phyloP scores from a whole-genome alignment of 805 yeast genomes.

The Pichia pseudocactophila region DNA sequence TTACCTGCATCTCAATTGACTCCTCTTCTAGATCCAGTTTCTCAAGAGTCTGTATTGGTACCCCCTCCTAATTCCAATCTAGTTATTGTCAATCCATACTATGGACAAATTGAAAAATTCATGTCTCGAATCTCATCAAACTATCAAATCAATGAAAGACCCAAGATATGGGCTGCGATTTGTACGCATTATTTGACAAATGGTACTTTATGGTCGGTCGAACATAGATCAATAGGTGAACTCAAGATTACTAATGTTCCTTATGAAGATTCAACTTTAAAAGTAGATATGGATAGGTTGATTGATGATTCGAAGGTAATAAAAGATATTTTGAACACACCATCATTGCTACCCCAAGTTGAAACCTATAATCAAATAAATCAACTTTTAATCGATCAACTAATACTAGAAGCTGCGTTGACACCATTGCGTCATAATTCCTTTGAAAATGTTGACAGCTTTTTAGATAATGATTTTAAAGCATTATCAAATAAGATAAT shows the following conservation, averaged over 20 bases:
- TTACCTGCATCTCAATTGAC: slow-evolving; percentile 6
- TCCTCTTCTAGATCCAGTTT: background rate
- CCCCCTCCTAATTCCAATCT: slow-evolving; percentile 15
- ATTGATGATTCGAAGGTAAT: slow-evolving; percentile 11
- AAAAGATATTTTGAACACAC: slow-evolving; percentile 9
- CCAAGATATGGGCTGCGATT: slow-evolving; percentile 18
- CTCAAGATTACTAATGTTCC: slow-evolving; percentile 18
- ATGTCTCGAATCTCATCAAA: slow-evolving; percentile 6
- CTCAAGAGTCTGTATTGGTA: slow-evolving; percentile 1
- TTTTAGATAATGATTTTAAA: background rate
- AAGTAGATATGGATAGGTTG: slow-evolving; percentile 6
- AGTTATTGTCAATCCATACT: slow-evolving; percentile 20
- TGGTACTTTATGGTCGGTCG: slow-evolving; percentile 17
- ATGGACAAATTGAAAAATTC: slow-evolving; percentile 14
- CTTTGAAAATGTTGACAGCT: slow-evolving; percentile 1
- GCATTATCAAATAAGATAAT: background rate
- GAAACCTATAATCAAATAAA: background rate
- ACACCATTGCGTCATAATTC: slow-evolving; percentile 13
- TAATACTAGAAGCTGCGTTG: slow-evolving; percentile 18
- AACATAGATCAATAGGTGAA: slow-evolving; percentile 18
- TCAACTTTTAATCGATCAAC: slow-evolving; percentile 15
- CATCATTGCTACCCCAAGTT: slow-evolving; percentile 5
- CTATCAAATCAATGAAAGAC: slow-evolving; percentile 3
- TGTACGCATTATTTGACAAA: slow-evolving; percentile 16
- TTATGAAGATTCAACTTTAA: background rate